Evolutionary conservation across 2,329 filamentous ascomycete species (phyloP).

Genomic region (Botrytis squamosa): DNA sequence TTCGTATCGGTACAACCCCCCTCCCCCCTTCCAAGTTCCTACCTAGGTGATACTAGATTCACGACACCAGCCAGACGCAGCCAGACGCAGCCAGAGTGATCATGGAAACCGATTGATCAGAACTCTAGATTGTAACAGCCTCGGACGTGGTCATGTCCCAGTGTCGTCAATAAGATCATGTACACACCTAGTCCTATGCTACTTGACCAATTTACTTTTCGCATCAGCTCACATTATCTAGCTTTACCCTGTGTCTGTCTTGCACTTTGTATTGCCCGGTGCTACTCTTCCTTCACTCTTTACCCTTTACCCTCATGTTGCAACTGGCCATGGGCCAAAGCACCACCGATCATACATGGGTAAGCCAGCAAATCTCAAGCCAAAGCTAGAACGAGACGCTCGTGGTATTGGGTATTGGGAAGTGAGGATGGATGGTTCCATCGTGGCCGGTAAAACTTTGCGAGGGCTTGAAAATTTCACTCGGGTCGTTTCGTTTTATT

Average conservation of each 20-base stretch:
- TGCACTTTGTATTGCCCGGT: background rate
- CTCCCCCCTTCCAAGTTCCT: background rate
- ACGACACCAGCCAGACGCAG: background rate
- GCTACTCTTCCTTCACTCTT: background rate
- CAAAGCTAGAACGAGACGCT: background rate
- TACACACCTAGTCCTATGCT: background rate
- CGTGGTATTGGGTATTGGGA: background rate
- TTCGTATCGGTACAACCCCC: background rate
- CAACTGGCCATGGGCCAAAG: background rate
- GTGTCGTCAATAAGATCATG: too few species aligned
- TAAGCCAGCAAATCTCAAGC: background rate
- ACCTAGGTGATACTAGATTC: background rate
- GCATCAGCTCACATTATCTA: background rate
- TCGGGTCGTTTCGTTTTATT: conserved; percentile 6
- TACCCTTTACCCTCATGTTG: background rate
- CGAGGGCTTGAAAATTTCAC: background rate
- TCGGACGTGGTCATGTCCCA: background rate
- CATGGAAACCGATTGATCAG: background rate
- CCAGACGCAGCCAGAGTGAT: background rate
- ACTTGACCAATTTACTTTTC: background rate
- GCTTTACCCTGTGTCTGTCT: background rate
- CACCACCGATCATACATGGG: background rate
- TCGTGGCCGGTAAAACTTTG: background rate
- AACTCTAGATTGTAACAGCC: background rate
- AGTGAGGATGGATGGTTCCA: background rate